Evolutionary conservation across 768 basidiomycete species (phyloP).

Genomic region (Mycena chlorophos): DNA sequence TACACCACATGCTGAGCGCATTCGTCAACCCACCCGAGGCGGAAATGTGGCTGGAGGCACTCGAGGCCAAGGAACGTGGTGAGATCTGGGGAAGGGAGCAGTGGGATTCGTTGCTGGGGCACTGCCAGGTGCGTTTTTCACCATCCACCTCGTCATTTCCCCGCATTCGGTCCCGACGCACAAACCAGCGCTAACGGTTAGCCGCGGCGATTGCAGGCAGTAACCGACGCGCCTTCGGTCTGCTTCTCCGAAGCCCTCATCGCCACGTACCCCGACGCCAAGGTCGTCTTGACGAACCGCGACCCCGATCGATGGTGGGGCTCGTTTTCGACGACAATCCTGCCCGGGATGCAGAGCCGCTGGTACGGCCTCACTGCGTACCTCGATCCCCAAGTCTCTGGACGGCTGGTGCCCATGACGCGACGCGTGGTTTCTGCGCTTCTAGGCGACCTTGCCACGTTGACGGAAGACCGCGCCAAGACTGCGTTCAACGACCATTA

Average conservation of each 20-base stretch:
- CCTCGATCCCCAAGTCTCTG: neutral
- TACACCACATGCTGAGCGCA: neutral
- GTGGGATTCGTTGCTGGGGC: neutral
- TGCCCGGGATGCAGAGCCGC: neutral
- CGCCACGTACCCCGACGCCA: neutral
- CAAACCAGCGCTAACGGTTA: too few species aligned
- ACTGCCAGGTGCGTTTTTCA: neutral
- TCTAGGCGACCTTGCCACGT: neutral
- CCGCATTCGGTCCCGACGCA: neutral
- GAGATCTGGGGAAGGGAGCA: neutral
- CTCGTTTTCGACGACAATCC: neutral
- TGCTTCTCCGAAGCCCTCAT: neutral
- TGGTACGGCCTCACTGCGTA: neutral
- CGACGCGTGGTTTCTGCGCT: neutral
- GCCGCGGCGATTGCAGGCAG: too few species aligned
- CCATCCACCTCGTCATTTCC: neutral
- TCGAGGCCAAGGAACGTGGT: neutral
- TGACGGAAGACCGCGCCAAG: neutral
- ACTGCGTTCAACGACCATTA: neutral
- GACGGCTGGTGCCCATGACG: neutral
- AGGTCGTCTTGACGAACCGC: neutral
- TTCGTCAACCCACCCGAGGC: neutral
- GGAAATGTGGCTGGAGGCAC: neutral
- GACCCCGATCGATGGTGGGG: neutral
- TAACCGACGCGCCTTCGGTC: neutral